Evolutionary conservation across 129 eudicot genomes (phyloP), one percentile per base, ranked within the genome.

Genomic region (Ambrosia trifida): DNA sequence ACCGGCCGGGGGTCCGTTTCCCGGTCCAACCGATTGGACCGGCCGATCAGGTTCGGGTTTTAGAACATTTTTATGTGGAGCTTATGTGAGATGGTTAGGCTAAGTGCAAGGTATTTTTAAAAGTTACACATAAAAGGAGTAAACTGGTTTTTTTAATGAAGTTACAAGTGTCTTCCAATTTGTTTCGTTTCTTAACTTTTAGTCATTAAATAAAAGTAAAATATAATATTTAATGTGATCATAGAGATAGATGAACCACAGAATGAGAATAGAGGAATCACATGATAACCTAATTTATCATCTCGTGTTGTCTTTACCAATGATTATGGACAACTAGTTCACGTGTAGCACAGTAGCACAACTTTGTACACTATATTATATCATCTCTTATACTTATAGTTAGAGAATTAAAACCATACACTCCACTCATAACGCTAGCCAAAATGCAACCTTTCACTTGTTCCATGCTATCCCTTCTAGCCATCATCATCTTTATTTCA

Each of bases 371-470:
- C 11, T 28, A 30, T n/a, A 45, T 70, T 52, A 52, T 52, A 61
- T 10, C 5, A 14, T 49, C 59, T 40, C 24, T n/a, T 64, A 69
- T 69, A 57, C 32, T 35, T 56, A 69, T 69, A 57, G 41, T 20
- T 56, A 47, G 7, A 52, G 36, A 19, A 36, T 18, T 16, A 47
- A 66, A 31, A 46, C 51, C 40, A 45, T 33, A 12, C 45, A 43
- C 45, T 46, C 7, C 19, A 16, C 44, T 7, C 44, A 40, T 7
- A 36, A 36, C 4, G 7, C 41, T 4, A 11, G 24, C 53, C 63
- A 74, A 80, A 67, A 80, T 80, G 83, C 80, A 80, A 64, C 58
- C 64, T 73, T 79, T 79, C 70, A 47, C 78, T n/a, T 58, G 32
- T 73, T 41, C 68, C 17, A 60, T 58, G 79, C 57, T 59, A 67